Evolutionary conservation across 805 yeast species (phyloP), one percentile per base, ranked within the genome.

Genomic region (Wickerhamiella siamensis): DNA sequence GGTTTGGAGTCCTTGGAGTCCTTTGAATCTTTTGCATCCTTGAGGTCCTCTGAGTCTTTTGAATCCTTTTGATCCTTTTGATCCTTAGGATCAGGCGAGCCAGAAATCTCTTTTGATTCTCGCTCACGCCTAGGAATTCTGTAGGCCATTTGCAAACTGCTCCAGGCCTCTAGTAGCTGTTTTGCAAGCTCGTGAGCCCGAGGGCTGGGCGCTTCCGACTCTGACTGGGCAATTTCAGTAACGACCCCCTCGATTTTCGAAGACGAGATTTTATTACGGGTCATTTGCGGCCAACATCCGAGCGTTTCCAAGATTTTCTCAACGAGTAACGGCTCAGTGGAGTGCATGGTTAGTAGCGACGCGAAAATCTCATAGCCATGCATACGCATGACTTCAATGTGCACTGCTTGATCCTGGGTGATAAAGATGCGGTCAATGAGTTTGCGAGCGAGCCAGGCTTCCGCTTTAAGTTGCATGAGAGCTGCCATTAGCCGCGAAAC

Each of bases 311-410:
- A 61, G 15, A 83, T 69, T 51, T 66, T 59, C 3, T 52, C 46
- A 4, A 72, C 62, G 36, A 79, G 55, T 1, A 59, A 63, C 19
- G 62, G 66, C 43, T 69, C 69, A 10, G 55, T 52, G 2, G 47
- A 50, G 53, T 65, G 68, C 18, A 65, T 57, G 40, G 58, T 56
- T 40, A 86, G 55, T 4, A 83, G 61, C 12, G 76, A 71, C 14
- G 81, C 72, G 40, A 87, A 65, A 16, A 91, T 77, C 54, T 78
- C 78, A 60, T 84, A 82, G 10, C 97, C 98, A 58, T 87, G 98
- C 54, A 84, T 68, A 46, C 77, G 71, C 52, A 83, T 74, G 34
- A 87, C 74, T 26, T 71, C 69, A 12, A 69, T 59, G 42, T 80
- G 73, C 22, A 80, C 64, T 4, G 60, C 58, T 2, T 65, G 63